Conservation (phyloP, 306 rosid species). For the Ziziphus jujuba region DNA sequence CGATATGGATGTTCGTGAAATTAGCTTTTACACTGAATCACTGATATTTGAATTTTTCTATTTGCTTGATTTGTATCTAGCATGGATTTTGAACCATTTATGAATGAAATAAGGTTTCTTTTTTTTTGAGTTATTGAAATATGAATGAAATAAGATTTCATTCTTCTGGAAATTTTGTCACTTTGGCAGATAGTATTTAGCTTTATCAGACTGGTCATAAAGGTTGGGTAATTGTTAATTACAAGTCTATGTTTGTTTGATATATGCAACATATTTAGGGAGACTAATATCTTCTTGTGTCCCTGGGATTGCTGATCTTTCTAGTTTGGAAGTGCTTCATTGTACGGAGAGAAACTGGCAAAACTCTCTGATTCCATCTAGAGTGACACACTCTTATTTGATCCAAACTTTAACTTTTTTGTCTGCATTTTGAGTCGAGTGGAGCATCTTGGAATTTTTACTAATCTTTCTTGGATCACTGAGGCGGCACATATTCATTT, state of each 20-base stretch:
- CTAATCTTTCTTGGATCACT: neutral
- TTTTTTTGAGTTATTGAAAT: neutral
- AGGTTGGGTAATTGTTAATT: neutral
- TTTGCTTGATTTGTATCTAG: neutral
- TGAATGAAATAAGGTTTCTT: too few species aligned
- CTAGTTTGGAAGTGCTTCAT: constrained; percentile 15
- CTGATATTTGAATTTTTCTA: neutral
- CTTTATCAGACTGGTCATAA: neutral
- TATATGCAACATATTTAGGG: neutral
- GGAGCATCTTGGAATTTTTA: neutral
- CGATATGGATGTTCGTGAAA: neutral
- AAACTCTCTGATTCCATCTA: too few species aligned
- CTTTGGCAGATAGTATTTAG: neutral
- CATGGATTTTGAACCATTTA: neutral
- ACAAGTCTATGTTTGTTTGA: neutral
- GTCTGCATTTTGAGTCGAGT: neutral
- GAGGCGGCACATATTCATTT: neutral
- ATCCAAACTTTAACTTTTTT: neutral
- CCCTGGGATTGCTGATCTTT: constrained; percentile 2
- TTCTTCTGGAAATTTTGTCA: neutral
- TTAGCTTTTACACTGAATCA: neutral
- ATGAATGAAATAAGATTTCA: neutral
- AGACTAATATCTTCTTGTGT: neutral
- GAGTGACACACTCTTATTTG: neutral
- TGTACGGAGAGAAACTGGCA: constrained; percentile 6